A percentile compares a stretch with the other conserved stretches of the same genome.
phyloP scores from a whole-genome alignment of 2,329 filamentous ascomycete genomes.

The Emergomyces pasteurianus region DNA sequence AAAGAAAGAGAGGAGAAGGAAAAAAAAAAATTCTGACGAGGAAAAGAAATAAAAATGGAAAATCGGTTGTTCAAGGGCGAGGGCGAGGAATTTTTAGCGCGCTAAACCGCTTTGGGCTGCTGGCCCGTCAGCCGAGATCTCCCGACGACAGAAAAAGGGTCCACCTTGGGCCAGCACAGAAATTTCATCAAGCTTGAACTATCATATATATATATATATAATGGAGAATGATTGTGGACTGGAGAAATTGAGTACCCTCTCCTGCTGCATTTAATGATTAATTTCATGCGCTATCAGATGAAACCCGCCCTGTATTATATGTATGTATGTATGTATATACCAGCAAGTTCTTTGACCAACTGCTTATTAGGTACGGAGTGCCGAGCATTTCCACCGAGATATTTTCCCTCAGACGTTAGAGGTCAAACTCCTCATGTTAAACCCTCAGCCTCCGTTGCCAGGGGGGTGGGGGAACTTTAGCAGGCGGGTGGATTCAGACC shows the following conservation, averaged over 20 bases:
- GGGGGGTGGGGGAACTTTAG: not conserved
- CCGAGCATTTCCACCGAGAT: too few relatives aligned
- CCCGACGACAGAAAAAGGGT: not conserved
- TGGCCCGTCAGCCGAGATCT: slow-evolving; percentile 9
- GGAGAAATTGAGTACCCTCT: too few relatives aligned
- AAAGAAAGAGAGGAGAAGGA: slow-evolving; percentile 13
- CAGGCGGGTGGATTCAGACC: not conserved
- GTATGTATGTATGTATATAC: too few relatives aligned
- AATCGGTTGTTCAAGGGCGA: slow-evolving; percentile 7
- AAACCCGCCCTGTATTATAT: too few relatives aligned
- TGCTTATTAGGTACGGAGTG: too few relatives aligned
- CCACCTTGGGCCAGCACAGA: not conserved
- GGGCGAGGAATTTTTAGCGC: slow-evolving; percentile 4
- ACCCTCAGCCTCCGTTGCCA: not conserved
- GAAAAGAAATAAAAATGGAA: not conserved
- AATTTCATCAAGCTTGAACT: too few relatives aligned
- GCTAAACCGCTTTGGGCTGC: slow-evolving; percentile 10
- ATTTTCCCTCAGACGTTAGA: not conserved
- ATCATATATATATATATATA: too few relatives aligned
- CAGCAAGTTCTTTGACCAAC: too few relatives aligned
- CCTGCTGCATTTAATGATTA: too few relatives aligned
- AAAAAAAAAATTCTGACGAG: slow-evolving; percentile 7
- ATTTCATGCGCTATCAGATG: too few relatives aligned
- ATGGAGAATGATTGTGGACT: too few relatives aligned
- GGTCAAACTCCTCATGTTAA: not conserved